Percentiles rank a stretch among this genome's conserved stretches.
Conservation (phyloP, 2,329 filamentous ascomycete genomes). For the Nothopassalora personata region DNA sequence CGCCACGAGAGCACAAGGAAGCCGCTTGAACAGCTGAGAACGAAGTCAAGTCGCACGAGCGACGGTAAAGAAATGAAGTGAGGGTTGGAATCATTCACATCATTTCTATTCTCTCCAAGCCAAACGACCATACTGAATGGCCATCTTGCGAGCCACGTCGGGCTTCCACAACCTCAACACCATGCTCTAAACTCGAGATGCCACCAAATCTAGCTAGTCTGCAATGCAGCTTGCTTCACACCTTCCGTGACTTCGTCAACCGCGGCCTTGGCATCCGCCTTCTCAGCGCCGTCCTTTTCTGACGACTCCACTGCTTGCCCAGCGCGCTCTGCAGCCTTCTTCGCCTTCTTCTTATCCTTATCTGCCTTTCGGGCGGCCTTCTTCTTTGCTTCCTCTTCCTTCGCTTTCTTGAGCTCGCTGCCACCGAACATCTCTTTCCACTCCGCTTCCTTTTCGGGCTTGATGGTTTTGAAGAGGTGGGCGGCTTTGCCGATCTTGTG, state of each 20-base stretch:
- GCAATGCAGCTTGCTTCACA: constrained; percentile 41
- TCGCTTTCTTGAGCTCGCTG: constrained; percentile 61
- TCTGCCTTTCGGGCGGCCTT: constrained; percentile 56
- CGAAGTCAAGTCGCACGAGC: no score
- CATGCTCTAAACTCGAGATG: neutral
- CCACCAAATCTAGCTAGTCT: constrained; percentile 26
- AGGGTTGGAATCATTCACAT: no score
- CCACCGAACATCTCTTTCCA: constrained; percentile 75
- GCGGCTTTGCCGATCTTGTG: constrained; percentile 77
- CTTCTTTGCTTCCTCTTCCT: constrained; percentile 59
- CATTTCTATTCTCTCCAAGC: no score
- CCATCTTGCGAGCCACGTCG: neutral
- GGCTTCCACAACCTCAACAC: neutral
- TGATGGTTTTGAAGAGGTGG: constrained; percentile 79
- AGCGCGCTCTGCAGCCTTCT: constrained; percentile 60
- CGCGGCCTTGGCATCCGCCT: constrained; percentile 34
- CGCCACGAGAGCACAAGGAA: no score
- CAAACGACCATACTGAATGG: neutral
- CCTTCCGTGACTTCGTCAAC: constrained; percentile 43
- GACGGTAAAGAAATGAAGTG: no score
- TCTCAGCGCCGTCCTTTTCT: constrained; percentile 60
- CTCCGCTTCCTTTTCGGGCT: constrained; percentile 72
- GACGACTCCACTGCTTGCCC: constrained; percentile 73
- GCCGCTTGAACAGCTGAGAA: no score
- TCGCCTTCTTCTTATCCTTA: constrained; percentile 60